Evolutionary conservation across 148 eudicot genomes (phyloP).

Genomic region (Polygonum aviculare): DNA sequence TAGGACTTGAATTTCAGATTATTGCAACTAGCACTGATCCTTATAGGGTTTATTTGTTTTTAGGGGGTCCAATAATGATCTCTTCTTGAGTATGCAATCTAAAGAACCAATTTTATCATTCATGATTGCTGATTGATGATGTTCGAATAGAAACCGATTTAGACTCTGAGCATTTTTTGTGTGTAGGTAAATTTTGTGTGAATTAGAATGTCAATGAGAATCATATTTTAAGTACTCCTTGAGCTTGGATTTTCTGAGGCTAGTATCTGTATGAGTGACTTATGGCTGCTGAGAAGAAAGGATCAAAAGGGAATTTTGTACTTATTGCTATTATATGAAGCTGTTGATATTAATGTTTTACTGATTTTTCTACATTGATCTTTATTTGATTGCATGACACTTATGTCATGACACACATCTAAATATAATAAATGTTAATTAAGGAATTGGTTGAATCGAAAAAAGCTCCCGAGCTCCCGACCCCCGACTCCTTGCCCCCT

Average conservation of each 20-base stretch:
- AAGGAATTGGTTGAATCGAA: too few species aligned
- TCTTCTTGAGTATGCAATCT: too few species aligned
- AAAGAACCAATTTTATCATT: background rate
- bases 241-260: background rate
- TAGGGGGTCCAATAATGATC: too few species aligned
- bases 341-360: background rate
- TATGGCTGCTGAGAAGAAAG: conserved; percentile 73
- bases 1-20: too few species aligned
- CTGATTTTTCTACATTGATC: background rate
- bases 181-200: background rate
- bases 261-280: conserved; percentile 12
- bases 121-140: background rate
- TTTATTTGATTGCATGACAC: too few species aligned
- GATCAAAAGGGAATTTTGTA: conserved; percentile 72
- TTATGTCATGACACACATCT: too few species aligned
- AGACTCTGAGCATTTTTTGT: background rate
- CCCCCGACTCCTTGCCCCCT: too few species aligned
- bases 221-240: background rate
- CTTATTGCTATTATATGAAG: conserved; percentile 26
- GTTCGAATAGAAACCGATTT: background rate
- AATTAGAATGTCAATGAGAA: background rate
- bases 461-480: too few species aligned
- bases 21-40: too few species aligned
- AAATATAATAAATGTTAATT: too few species aligned
- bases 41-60: too few species aligned